phyloP scores from a whole-genome alignment of 176 grass and related monocot genomes.

The Triticum turgidum region DNA sequence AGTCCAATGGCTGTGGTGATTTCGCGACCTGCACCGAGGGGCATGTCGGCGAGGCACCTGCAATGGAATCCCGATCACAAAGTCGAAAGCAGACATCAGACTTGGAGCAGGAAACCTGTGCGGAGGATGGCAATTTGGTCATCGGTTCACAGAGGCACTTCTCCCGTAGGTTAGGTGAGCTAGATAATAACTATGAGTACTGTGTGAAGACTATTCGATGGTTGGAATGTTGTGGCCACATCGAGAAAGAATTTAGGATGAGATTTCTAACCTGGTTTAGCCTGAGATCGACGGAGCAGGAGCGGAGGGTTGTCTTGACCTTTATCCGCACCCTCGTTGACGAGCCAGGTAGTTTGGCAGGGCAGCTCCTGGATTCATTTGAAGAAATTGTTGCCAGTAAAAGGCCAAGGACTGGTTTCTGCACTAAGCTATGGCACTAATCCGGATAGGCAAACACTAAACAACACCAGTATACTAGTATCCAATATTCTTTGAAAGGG shows the following conservation, averaged over 20 bases:
- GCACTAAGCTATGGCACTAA: constrained; percentile 86
- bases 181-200: constrained; percentile 86
- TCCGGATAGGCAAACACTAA: background rate
- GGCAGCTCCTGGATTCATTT: constrained; percentile 79
- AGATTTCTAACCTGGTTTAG: constrained; percentile 93
- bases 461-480: background rate
- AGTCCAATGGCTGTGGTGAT: constrained; percentile 59
- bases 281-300: constrained; percentile 71
- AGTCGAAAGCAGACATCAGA: constrained; percentile 51
- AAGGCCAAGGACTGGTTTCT: constrained; percentile 58
- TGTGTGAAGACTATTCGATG: constrained; percentile 72
- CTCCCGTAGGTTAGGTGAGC: constrained; percentile 53
- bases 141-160: constrained; percentile 42
- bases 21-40: constrained; percentile 40
- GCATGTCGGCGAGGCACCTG: constrained; percentile 42
- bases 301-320: constrained; percentile 76
- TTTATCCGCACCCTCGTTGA: constrained; percentile 70
- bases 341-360: constrained; percentile 78
- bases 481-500: constrained; percentile 22
- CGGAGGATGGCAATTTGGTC: constrained; percentile 45
- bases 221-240: constrained; percentile 71
- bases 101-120: constrained; percentile 55
- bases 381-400: constrained; percentile 68
- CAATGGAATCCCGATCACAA: constrained; percentile 62
- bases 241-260: constrained; percentile 68